Base-by-base conservation (phyloP, 2,329 filamentous ascomycete genomes). In the Sclerotiophoma versabilis region DNA sequence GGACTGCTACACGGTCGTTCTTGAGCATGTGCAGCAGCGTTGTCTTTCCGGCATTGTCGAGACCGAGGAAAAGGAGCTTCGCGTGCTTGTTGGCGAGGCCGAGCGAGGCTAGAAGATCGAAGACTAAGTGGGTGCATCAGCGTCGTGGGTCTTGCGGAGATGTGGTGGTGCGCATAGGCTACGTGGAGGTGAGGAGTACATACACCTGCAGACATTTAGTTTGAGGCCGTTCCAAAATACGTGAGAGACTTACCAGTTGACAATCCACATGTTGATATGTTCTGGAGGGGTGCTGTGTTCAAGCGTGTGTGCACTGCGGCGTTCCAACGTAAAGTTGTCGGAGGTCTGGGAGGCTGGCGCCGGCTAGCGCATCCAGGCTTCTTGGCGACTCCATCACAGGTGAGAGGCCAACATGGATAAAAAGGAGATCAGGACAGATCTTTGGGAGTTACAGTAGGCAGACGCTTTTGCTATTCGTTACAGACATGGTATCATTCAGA, bases 11-110 rank as follows among this genome's bases (percentile, higher is more conserved):
- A 74, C 92, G 89, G 80, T 96, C 92, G 77, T 66, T 66, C 89
- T 96, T 96, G 78, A 96, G 78, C 92, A 96, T 96, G 78, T 96
- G 92, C 75, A 96, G 80, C 63, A 96, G 81, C 30, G 92, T 96
- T 45, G 92, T 96, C 84, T 96, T 96, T 79, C 92, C 92, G 43
- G 92, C 92, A 81, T 96, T 96, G 76, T 96, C 91, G 54, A 96
- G 87, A 68, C 92, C 92, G 60, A 96, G 87, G 81, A 96, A 96
- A 44, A 66, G 59, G 11, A 67, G 62, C 49, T 68, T 68, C 69
- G 91, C 92, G 77, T 96, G 91, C 85, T 96, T 96, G 86, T 96
- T 96, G 66, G 93, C 82, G 71, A 96, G 83, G 69, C 92, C 92
- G 59, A 96, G 84, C 62, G 86, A 91, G 69, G 92, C 89, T 70